phyloP scores from a whole-genome alignment of 2,329 filamentous ascomycete genomes.

The Aspergillus costaricaensis region DNA sequence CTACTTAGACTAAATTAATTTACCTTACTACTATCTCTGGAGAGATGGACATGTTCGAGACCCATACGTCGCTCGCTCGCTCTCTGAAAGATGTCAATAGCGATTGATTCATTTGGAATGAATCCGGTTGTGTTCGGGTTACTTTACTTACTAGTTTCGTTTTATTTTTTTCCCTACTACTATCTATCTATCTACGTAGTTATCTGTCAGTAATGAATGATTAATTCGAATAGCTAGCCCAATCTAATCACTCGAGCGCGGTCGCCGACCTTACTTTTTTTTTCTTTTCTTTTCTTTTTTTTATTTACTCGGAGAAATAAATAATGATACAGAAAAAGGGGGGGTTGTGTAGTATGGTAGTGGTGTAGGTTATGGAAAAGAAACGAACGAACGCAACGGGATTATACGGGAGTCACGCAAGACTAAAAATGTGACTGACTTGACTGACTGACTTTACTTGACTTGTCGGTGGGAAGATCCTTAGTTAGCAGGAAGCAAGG shows the following conservation, averaged over 20 bases:
- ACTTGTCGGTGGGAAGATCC: constrained; percentile 5
- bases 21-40: constrained; percentile 11
- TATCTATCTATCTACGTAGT: too few relatives aligned
- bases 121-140: neutral
- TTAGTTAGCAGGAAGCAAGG: neutral
- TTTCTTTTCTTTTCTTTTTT: too few relatives aligned
- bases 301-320: neutral
- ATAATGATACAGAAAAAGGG: neutral
- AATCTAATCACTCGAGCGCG: neutral
- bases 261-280: too few relatives aligned
- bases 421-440: neutral
- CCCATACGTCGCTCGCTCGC: constrained; percentile 4
- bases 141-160: neutral
- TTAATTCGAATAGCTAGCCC: neutral
- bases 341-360: neutral
- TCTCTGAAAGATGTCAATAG: neutral
- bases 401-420: constrained; percentile 2
- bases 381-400: neutral
- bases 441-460: neutral
- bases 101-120: neutral
- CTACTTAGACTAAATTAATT: constrained; percentile 16
- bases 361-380: neutral
- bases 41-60: constrained; percentile 13
- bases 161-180: too few relatives aligned
- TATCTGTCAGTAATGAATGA: neutral